Evolutionary conservation across 169 alveolate species (phyloP), one percentile per base, ranked within the genome.

Genomic region (Neospora caninum): DNA sequence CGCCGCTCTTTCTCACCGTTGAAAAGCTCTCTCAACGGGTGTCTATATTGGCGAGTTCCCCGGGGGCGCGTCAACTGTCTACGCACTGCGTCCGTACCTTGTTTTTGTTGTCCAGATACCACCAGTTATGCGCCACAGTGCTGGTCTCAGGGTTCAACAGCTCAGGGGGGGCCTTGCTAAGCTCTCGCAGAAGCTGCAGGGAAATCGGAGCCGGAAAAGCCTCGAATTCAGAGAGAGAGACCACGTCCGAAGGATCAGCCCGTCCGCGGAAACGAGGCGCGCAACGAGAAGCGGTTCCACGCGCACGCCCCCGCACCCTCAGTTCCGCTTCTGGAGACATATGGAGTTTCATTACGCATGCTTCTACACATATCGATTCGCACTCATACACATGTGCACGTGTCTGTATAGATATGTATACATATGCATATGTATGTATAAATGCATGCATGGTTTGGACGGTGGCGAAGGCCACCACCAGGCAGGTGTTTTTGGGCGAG

Each of bases 61-160:
- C 41, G 38, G 9, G 82, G 82, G 16, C 27, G 38, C n/a, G 38
- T 73, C 41, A 34, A 22, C n/a, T 31, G 41, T 69, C 2, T 10
- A 20, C 25, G 18, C 38, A 69, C 82, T 31, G 34, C 38, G 9
- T 31, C 0, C 92, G 25, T 84, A 45, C 95, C 92, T 92, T 54
- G 64, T 92, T 92, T 10, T 45, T 54, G n/a, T 89, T 91, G 43
- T 92, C 95, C 38, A 92, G 45, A 42, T 92, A 92, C 43, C 95
- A 92, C 95, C 95, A 92, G n/a, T 80, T 92, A 39, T 92, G 95
- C 2, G 95, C 95, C 18, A 69, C 95, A 7, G 49, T 84, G 64
- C 83, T 92, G 80, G 87, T 67, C 88, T 54, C 92, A 7, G 95
- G 95, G 70, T 92, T 87, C 18, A 92, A 34, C 88, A 83, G 91